Conservation (phyloP, 1,139 yeast genomes). For the Blastobotrys malaysiensis region DNA sequence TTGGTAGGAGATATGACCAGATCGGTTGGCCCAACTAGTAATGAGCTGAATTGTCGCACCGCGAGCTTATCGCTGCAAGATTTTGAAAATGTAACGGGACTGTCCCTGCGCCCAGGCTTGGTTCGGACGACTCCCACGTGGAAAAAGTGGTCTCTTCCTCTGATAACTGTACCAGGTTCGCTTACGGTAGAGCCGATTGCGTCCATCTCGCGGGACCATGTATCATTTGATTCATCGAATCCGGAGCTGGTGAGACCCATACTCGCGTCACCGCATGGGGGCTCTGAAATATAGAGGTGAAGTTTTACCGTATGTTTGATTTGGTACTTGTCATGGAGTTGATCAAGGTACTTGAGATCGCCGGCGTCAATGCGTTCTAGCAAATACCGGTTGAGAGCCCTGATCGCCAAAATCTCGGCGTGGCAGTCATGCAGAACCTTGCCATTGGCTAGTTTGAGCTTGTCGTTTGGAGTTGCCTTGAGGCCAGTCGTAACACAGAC, state of each 20-base stretch:
- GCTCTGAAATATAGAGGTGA: slow-evolving; percentile 59
- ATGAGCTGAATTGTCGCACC: slow-evolving; percentile 55
- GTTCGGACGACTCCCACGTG: slow-evolving; percentile 68
- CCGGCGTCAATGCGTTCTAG: slow-evolving; percentile 33
- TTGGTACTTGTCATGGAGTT: neutral
- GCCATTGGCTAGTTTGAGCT: slow-evolving; percentile 41
- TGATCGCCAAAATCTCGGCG: slow-evolving; percentile 71
- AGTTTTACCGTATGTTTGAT: slow-evolving; percentile 3
- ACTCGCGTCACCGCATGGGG: slow-evolving; percentile 93
- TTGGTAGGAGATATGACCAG: slow-evolving; percentile 47
- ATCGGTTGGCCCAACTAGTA: slow-evolving; percentile 49
- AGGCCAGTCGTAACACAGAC: slow-evolving; percentile 75
- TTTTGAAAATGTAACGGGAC: slow-evolving; percentile 63
- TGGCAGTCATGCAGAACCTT: slow-evolving; percentile 75
- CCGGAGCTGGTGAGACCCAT: slow-evolving; percentile 38
- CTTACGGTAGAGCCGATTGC: slow-evolving; percentile 13
- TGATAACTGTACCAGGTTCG: slow-evolving; percentile 34
- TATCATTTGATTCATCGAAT: slow-evolving; percentile 12
- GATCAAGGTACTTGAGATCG: slow-evolving; percentile 9
- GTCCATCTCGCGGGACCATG: neutral
- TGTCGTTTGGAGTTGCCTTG: slow-evolving; percentile 60
- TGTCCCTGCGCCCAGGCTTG: slow-evolving; percentile 84
- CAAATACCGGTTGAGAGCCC: slow-evolving; percentile 55
- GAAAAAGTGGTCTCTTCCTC: slow-evolving; percentile 66
- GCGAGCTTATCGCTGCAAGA: slow-evolving; percentile 86